A percentile compares a stretch with the other conserved stretches of the same genome.
Evolutionary conservation across 108 stramenopile species (phyloP).

Genomic region (Parietichytrium sp.): DNA sequence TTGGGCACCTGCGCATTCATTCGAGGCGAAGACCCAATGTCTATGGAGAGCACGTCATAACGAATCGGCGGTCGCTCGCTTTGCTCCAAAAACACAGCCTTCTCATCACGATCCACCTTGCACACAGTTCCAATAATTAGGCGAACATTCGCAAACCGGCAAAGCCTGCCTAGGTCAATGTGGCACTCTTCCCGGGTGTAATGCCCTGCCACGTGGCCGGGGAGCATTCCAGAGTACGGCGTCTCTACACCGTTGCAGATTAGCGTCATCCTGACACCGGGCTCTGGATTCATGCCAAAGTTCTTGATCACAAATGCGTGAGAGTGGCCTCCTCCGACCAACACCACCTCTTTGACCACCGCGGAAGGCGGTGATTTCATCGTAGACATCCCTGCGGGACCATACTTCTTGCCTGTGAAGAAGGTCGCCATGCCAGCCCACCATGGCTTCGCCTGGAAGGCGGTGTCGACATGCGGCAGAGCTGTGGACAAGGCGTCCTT

Average conservation of each 20-base stretch:
- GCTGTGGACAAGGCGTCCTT: too few relatives aligned
- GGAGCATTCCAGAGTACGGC: conserved; percentile 95
- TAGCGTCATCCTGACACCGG: conserved; percentile 72
- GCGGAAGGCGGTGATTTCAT: too few relatives aligned
- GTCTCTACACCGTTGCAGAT: conserved; percentile 79
- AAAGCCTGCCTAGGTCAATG: conserved; percentile 66
- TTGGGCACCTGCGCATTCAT: conserved; percentile 13
- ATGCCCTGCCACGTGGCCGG: conserved; percentile 81
- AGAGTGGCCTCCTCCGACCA: conserved; percentile 95
- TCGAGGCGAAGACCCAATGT: conserved; percentile 66
- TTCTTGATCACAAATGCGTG: conserved; percentile 91
- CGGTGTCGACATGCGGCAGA: too few relatives aligned
- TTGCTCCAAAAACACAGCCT: conserved; percentile 50
- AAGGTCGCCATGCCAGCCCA: too few relatives aligned
- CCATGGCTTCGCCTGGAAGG: too few relatives aligned
- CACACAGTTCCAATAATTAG: conserved; percentile 64
- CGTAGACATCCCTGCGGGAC: too few relatives aligned
- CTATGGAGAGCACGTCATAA: conserved; percentile 68
- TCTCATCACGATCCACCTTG: conserved; percentile 47
- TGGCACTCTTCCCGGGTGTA: conserved; percentile 72
- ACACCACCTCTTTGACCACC: conserved; percentile 65
- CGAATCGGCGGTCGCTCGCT: conserved; percentile 58
- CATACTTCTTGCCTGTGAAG: too few relatives aligned
- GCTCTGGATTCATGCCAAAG: conserved; percentile 71
- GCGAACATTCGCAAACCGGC: conserved; percentile 50